A percentile compares a stretch with the other conserved stretches of the same genome.
Conservation (phyloP, 805 yeast species). For the Nematodospora valgi region DNA sequence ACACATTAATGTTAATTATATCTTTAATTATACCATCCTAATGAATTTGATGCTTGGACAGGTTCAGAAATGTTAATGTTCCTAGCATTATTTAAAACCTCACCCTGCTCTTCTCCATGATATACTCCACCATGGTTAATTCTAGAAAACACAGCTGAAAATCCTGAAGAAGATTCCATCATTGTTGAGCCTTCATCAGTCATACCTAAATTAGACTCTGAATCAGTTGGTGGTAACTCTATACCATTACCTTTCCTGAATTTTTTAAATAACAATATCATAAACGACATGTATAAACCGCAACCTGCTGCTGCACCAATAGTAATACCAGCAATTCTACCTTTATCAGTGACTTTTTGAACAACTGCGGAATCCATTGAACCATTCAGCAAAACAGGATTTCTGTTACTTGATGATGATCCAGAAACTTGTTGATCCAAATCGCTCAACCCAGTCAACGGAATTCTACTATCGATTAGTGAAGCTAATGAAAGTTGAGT, state of each 20-base stretch:
- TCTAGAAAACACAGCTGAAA: constrained; percentile 27
- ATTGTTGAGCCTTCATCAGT: constrained; percentile 15
- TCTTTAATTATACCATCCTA: constrained; percentile 53
- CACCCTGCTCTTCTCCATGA: constrained; percentile 7
- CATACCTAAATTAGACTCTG: constrained; percentile 32
- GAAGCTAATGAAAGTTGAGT: constrained; percentile 56
- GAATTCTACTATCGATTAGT: constrained; percentile 71
- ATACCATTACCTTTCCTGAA: constrained; percentile 41
- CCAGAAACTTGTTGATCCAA: constrained; percentile 2
- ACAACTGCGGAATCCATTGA: constrained; percentile 28
- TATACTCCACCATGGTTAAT: constrained; percentile 16
- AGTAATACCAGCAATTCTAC: constrained; percentile 69
- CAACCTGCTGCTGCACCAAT: constrained; percentile 83
- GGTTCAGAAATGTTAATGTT: constrained; percentile 56
- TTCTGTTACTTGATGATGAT: constrained; percentile 10
- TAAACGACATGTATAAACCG: constrained; percentile 55
- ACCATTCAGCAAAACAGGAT: constrained; percentile 17
- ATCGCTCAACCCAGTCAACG: constrained; percentile 43
- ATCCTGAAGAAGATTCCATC: constrained; percentile 18
- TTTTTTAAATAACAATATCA: constrained; percentile 53
- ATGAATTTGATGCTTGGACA: constrained; percentile 64
- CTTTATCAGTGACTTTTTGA: constrained; percentile 20
- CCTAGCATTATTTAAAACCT: constrained; percentile 19
- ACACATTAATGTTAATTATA: not conserved
- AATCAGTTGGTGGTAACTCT: constrained; percentile 39